Evolutionary conservation across 495 filamentous ascomycete genomes (phyloP), one percentile per base, ranked within the genome.

Genomic region (Parachaetomium inaequale): DNA sequence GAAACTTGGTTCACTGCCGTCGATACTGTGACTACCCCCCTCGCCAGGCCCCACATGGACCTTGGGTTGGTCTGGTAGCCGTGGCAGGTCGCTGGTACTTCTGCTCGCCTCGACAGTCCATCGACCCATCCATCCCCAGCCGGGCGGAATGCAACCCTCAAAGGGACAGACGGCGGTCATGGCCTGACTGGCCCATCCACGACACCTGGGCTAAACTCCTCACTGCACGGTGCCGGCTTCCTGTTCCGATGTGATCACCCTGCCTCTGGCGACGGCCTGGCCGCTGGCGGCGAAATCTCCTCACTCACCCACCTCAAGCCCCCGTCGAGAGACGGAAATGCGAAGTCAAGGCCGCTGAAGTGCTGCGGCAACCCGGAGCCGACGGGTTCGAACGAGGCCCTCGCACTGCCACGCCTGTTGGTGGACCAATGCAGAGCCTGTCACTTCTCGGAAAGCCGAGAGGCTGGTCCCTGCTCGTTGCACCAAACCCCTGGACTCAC

Each of bases 391-490:
- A n/a, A 36, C 40, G 55, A 54, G 34, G 25, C 25, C 34, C 54
- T 63, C 56, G 29, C 54, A 42, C 55, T 61, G 45, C 19, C 23
- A 10, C 21, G 31, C 55, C 53, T 58, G 36, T 34, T 34, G 45
- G 53, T 58, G 56, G 58, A 42, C 43, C 40, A 62, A 51, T n/a
- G 15, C 62, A 34, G 34, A 46, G 47, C 46, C 46, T 57, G 34
- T 55, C 51, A 52, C 28, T 34, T 51, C 31, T 45, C 59, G 46
- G 53, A 59, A 62, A 59, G 66, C 64, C 61, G 56, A 59, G 54
- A 46, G 42, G 32, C 59, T 65, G 66, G 68, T 53, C 62, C 66
- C 55, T 67, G 64, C 51, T 34, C 50, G 55, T 52, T 54, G 55
- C 59, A 62, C 57, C 55, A 43, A 55, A 19, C 2, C 47, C 43